Evolutionary conservation across 768 basidiomycete genomes (phyloP).

Genomic region (Pleurotus cornucopiae): DNA sequence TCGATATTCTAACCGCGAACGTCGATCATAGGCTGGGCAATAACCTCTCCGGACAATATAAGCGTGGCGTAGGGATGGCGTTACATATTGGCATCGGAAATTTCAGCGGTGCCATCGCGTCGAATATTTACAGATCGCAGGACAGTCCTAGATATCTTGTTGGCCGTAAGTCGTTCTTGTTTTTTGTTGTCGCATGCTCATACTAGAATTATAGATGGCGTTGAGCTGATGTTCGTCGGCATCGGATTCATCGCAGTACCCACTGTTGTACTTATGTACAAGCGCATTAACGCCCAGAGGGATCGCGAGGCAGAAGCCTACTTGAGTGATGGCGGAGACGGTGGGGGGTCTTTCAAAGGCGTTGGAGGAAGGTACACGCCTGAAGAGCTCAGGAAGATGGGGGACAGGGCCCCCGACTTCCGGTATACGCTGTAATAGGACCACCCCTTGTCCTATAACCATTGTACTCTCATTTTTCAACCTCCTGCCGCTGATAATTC

Average conservation of each 20-base stretch:
- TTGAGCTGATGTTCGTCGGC: slow-evolving; percentile 66
- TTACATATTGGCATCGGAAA: slow-evolving; percentile 68
- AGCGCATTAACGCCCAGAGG: slow-evolving; percentile 49
- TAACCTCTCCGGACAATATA: slow-evolving; percentile 66
- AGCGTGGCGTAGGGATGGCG: slow-evolving; percentile 66
- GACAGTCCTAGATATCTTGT: slow-evolving; percentile 59
- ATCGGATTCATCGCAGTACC: slow-evolving; percentile 56
- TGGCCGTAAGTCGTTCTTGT: slow-evolving; percentile 45
- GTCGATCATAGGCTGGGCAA: slow-evolving; percentile 48
- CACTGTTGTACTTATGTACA: slow-evolving; percentile 44
- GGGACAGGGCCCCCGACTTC: slow-evolving; percentile 63
- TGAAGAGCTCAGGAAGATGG: slow-evolving; percentile 38
- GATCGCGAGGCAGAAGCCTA: slow-evolving; percentile 26
- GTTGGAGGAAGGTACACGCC: slow-evolving; percentile 27
- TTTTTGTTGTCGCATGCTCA: not conserved
- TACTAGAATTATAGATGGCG: slow-evolving; percentile 36
- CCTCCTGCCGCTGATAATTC: no score
- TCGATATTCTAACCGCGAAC: not conserved
- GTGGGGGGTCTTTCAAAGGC: slow-evolving; percentile 20
- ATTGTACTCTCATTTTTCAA: no score
- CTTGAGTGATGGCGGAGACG: slow-evolving; percentile 13
- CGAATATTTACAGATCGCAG: slow-evolving; percentile 54
- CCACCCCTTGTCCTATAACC: no score
- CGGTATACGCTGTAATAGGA: slow-evolving; percentile 40
- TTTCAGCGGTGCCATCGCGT: slow-evolving; percentile 59